These are phyloP conservation scores for Luffa acutangula DNA, from an alignment of 306 rosid genomes.

Conservation along the genomic window DNA sequence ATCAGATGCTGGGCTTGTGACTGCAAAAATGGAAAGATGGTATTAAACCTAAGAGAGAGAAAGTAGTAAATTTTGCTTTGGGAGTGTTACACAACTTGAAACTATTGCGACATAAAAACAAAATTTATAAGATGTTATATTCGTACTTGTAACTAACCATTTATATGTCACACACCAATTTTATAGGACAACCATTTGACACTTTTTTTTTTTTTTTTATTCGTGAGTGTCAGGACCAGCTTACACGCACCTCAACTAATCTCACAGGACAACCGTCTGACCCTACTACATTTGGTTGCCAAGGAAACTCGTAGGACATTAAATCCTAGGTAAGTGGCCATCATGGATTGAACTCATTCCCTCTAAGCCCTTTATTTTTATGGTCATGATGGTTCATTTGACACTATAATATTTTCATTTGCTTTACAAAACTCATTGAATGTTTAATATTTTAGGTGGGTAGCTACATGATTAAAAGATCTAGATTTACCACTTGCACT, in stretches of 20 bases:
- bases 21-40: slow-evolving; percentile 1
- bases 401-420: neutral
- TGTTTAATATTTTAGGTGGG: neutral
- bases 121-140: neutral
- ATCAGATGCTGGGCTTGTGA: slow-evolving; percentile 72
- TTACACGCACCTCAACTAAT: no score
- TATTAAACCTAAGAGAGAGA: neutral
- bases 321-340: no score
- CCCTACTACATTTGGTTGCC: neutral
- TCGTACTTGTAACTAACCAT: neutral
- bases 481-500: neutral
- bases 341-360: neutral
- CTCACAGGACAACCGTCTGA: neutral
- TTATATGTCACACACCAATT: no score
- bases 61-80: neutral
- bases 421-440: neutral
- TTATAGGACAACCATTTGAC: neutral
- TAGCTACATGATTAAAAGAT: neutral
- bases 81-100: neutral
- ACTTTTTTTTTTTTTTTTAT: neutral
- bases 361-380: no score
- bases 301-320: neutral
- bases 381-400: neutral
- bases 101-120: neutral
- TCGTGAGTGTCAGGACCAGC: neutral